Percentiles rank a stretch among this genome's conserved stretches.
phyloP scores from a whole-genome alignment of 257 asterid genomes.

The Leonotis leonurus region DNA sequence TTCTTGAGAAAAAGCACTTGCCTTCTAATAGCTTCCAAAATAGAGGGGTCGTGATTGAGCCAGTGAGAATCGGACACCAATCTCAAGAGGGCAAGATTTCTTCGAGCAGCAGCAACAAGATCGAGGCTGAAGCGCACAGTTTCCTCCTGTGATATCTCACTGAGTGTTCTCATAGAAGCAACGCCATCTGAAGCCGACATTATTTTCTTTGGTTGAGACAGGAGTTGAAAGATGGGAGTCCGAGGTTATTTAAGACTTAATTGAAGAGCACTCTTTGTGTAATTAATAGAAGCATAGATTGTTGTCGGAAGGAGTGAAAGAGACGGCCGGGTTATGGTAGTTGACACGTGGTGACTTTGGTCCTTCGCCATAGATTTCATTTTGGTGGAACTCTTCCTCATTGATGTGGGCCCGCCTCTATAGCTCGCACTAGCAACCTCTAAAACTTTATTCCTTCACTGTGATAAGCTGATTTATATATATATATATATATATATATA shows the following conservation, averaged over 20 bases:
- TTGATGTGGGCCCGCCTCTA: neutral
- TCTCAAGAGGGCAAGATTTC: conserved; percentile 55
- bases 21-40: conserved; percentile 83
- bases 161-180: conserved; percentile 42
- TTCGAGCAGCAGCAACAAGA: conserved; percentile 80
- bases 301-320: neutral
- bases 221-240: neutral
- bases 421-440: neutral
- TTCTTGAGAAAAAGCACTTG: neutral
- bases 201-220: neutral
- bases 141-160: conserved; percentile 52
- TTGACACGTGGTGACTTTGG: neutral
- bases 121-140: conserved; percentile 45
- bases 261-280: neutral
- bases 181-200: conserved; percentile 41
- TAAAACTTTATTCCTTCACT: too few species aligned
- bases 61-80: conserved; percentile 54
- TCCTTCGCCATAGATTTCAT: neutral
- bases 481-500: too few species aligned
- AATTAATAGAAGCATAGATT: neutral
- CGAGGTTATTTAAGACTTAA: neutral
- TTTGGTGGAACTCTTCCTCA: too few species aligned
- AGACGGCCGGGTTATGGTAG: neutral
- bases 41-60: conserved; percentile 44
- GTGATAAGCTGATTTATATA: too few species aligned